phyloP scores from a whole-genome alignment of 176 grass and related monocot species.

The Echinochloa phyllopogon region DNA sequence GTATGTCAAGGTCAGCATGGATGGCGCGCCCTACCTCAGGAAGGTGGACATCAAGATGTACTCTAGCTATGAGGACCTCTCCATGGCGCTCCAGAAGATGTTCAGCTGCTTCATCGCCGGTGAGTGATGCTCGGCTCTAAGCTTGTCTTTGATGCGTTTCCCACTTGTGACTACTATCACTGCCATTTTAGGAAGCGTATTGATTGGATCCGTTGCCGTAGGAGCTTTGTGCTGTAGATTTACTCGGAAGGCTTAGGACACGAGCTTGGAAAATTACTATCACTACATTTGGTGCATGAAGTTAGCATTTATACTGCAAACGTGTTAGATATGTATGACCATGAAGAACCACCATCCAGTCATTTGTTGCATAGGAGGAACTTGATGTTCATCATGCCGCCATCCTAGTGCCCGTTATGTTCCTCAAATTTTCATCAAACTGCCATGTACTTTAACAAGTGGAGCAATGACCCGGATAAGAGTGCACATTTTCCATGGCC shows the following conservation, averaged over 20 bases:
- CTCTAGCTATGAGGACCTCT: slow-evolving; percentile 66
- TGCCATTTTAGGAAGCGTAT: not conserved
- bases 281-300: not conserved
- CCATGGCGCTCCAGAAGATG: slow-evolving; percentile 67
- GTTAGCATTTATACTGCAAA: not conserved
- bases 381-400: not conserved
- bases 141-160: not conserved
- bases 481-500: not conserved
- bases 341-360: not conserved
- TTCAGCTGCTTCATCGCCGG: slow-evolving; percentile 80
- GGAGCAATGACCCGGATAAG: not conserved
- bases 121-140: slow-evolving; percentile 8
- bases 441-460: not conserved
- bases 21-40: slow-evolving; percentile 73
- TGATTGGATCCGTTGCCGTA: not conserved
- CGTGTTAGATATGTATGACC: not conserved
- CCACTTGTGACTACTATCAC: not conserved
- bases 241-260: not conserved
- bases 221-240: slow-evolving; percentile 16
- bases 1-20: slow-evolving; percentile 87
- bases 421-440: not conserved
- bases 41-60: slow-evolving; percentile 79
- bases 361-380: not conserved
- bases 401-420: not conserved
- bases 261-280: not conserved